These are phyloP conservation scores for Cyberlindnera saturnus DNA, from an alignment of 805 yeast genomes.

Conservation along the genomic window DNA sequence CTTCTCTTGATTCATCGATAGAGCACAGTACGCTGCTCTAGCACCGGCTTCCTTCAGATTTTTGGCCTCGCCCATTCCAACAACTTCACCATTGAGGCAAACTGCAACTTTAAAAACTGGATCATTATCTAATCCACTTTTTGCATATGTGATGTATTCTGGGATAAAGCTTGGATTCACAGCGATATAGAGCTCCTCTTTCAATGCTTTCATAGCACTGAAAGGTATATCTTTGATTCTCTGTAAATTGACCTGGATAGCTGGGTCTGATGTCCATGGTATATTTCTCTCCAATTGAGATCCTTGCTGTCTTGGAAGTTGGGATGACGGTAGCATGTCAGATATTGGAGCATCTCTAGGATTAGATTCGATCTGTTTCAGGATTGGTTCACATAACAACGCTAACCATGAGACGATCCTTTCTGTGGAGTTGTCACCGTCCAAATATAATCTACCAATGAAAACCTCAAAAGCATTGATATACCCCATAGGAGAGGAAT, in stretches of 20 bases:
- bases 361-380: background rate
- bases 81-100: slow-evolving; percentile 51
- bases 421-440: slow-evolving; percentile 37
- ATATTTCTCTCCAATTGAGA: too few relatives aligned
- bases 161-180: slow-evolving; percentile 57
- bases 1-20: slow-evolving; percentile 41
- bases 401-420: slow-evolving; percentile 48
- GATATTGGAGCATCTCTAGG: too few relatives aligned
- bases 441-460: slow-evolving; percentile 69
- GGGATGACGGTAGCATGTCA: too few relatives aligned
- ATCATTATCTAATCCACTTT: slow-evolving; percentile 33
- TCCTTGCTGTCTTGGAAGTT: too few relatives aligned
- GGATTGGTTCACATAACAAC: slow-evolving; percentile 27
- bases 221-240: slow-evolving; percentile 29
- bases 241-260: background rate
- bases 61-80: slow-evolving; percentile 64
- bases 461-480: slow-evolving; percentile 54
- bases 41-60: slow-evolving; percentile 68
- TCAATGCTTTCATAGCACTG: slow-evolving; percentile 39
- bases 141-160: slow-evolving; percentile 36
- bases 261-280: too few relatives aligned
- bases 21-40: slow-evolving; percentile 74
- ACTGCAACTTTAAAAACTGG: slow-evolving; percentile 47
- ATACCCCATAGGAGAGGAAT: slow-evolving; percentile 21
- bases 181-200: slow-evolving; percentile 53